Evolutionary conservation across 352 stramenopile species (phyloP), one percentile per base, ranked within the genome.

Genomic region (Globisporangium paroecandrum): DNA sequence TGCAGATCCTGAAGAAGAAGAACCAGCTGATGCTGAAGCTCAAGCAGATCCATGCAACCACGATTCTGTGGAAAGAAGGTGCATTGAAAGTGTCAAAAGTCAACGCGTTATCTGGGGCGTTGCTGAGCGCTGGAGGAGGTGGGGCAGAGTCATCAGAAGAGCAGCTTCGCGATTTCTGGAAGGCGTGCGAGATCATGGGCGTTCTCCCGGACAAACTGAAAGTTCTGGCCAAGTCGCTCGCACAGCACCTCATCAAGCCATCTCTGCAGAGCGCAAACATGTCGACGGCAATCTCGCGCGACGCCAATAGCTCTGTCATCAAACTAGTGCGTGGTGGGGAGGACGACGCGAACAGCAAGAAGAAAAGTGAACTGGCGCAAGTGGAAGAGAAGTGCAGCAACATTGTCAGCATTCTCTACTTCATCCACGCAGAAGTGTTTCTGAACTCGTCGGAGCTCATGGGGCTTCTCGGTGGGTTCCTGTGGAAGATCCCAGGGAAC

Each of bases 401-500:
- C 58, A 73, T 89, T 54, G 74, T 90, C 22, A 67, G 24, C 10
- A 65, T 87, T 6, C 71, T 93, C n/a, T 66, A 74, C 27, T 93
- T 91, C 27, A 54, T 91, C 32, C 70, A 89, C 57, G 24, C 71
- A 1, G 79, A 89, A 46, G 58, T 93, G 38, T 78, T 93, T 64
- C 65, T 49, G 2, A 55, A 74, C 6, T 77, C 77, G 34, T 46
- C 66, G 0, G 73, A 82, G 59, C 67, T 90, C 24, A 91, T 91
- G 81, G 66, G 74, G 18, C 74, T 70, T 41, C 72, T 89, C 27
- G 72, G 74, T 22, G 81, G 81, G 15, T 72, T 87, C 5, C 66
- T 93, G 49, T 93, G 85, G 83, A 93, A 87, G 53, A 83, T 85
- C 47, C 85, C 85, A 22, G 83, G 83, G 6, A 89, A 89, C 64